Evolutionary conservation across 169 alveolate genomes (phyloP), one percentile per base, ranked within the genome.

Genomic region (Amoebophrya sp.): DNA sequence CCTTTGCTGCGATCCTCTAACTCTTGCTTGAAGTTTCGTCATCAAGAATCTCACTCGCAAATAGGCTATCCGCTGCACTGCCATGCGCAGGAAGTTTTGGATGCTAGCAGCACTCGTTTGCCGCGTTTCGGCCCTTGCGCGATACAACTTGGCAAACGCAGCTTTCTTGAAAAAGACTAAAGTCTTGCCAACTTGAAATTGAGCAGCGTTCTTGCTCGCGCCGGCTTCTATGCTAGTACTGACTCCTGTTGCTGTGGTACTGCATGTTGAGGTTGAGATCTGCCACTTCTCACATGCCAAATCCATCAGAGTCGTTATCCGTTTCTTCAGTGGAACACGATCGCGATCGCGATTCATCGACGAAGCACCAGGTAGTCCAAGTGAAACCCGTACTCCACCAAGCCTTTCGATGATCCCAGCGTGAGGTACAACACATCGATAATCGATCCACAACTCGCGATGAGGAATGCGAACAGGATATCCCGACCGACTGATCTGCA

Each of bases 401-500:
- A n/a, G n/a, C n/a, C n/a, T n/a, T n/a, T n/a, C n/a, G n/a, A n/a
- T n/a, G n/a, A n/a, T n/a, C n/a, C n/a, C n/a, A n/a, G n/a, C n/a
- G n/a, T n/a, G 18, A 18, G 65, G 65, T 89, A 95, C 93, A 92
- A 97, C 94, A 91, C 95, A 93, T 83, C 93, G 91, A 94, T 96
- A 97, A 93, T 96, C 97, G 65, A 93, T 90, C 94, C 96, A 95
- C 93, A 97, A 96, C 40, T 97, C 98, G 54, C 93, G 93, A 93
- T 98, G 98, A 14, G 97, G 93, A 92, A 96, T 94, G 47, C 99
- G 96, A 34, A 97, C 98, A 1, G 99, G 98, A 95, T 97, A 98
- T 12, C 99, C 99, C 34, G 99, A 97, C 40, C 98, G 97, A 89
- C 98, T 95, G 40, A 98, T 98, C 94, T 97, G 96, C 24, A 98